These are phyloP conservation scores for Xerocomus cyaneibrunnescens DNA, from an alignment of 1,284 basidiomycete species.

Conservation along the genomic window DNA sequence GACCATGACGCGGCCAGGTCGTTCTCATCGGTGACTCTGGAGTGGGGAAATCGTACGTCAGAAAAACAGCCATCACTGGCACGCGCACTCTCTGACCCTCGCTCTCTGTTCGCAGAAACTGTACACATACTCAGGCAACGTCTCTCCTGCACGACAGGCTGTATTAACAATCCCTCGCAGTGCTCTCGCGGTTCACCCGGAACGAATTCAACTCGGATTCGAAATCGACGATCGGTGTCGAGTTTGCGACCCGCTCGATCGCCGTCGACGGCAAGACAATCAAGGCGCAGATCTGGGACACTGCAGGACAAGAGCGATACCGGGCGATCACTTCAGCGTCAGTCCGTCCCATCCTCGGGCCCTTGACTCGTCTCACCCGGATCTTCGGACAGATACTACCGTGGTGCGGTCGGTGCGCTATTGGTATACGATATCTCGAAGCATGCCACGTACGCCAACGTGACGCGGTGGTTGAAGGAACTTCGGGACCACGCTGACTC, in stretches of 20 bases:
- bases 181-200: constrained; percentile 94
- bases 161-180: constrained; percentile 37
- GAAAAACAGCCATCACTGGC: background rate
- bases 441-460: constrained; percentile 94
- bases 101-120: constrained; percentile 19
- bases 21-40: constrained; percentile 99
- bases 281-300: constrained; percentile 99
- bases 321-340: constrained; percentile 97
- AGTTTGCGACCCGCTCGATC: constrained; percentile 97
- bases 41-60: constrained; percentile 91
- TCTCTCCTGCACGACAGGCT: background rate
- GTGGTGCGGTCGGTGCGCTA: constrained; percentile 92
- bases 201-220: constrained; percentile 99
- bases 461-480: constrained; percentile 98
- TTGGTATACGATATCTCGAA: constrained; percentile 95
- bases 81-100: constrained; percentile 2
- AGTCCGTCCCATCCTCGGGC: constrained; percentile 36
- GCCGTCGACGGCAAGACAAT: constrained; percentile 95
- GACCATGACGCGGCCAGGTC: constrained; percentile 51
- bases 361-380: constrained; percentile 9
- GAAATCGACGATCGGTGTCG: constrained; percentile 99
- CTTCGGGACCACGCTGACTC: constrained; percentile 92
- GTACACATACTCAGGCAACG: constrained; percentile 12
- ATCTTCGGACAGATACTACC: constrained; percentile 79
- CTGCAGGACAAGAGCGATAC: constrained; percentile 98